These are phyloP conservation scores for Eucalyptus viminalis DNA, from an alignment of 345 rosid genomes.

Conservation along the genomic window DNA sequence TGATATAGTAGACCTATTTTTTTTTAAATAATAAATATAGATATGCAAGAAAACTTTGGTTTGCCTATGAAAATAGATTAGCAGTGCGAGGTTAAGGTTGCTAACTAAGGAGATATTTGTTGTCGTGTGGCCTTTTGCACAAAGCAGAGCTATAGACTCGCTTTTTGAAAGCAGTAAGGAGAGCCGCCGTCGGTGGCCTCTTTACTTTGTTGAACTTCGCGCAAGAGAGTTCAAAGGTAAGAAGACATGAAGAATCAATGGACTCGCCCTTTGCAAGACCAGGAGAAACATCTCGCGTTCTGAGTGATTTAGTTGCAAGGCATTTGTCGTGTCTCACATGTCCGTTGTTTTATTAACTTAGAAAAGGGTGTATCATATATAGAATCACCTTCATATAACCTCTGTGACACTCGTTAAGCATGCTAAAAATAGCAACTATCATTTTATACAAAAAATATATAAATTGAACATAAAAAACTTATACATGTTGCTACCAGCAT, in stretches of 20 bases:
- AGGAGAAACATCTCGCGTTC: neutral
- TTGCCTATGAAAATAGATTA: neutral
- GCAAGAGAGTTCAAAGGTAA: neutral
- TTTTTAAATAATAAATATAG: neutral
- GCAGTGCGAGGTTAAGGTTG: neutral
- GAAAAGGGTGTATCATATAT: too few species aligned
- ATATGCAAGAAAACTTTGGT: neutral
- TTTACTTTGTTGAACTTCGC: too few species aligned
- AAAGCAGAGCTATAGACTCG: too few species aligned
- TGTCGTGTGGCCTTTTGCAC: neutral
- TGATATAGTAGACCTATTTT: too few species aligned
- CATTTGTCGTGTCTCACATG: neutral
- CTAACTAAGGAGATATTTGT: neutral
- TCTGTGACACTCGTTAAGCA: neutral
- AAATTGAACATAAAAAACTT: neutral
- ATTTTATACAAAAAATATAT: neutral
- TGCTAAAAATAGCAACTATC: too few species aligned
- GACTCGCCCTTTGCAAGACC: neutral
- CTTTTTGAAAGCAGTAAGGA: too few species aligned
- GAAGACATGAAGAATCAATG: neutral
- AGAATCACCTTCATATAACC: neutral
- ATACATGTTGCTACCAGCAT: accelerated
- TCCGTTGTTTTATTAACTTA: too few species aligned
- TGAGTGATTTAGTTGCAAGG: neutral
- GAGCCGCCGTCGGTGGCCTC: too few species aligned